Percentiles rank a stretch among this genome's conserved stretches.
Evolutionary conservation across 305 asterid genomes (phyloP).

Genomic region (Fraxinus xanthoxyloides): DNA sequence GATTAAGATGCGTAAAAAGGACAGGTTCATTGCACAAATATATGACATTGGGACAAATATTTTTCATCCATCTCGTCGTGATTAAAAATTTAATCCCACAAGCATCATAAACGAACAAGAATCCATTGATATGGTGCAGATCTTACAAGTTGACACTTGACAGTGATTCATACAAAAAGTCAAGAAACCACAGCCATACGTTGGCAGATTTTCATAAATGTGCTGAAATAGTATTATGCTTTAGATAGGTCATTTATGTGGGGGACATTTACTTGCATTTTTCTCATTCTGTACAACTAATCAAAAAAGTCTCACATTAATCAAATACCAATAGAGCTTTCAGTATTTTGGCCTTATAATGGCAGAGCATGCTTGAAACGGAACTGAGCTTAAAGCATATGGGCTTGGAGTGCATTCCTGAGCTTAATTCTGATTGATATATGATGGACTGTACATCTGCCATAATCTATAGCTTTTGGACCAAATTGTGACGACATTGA

Average conservation of each 20-base stretch:
- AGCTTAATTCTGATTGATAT: not conserved
- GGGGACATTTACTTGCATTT: not conserved
- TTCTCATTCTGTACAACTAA: not conserved
- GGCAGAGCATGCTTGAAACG: not conserved
- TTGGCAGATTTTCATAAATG: not conserved
- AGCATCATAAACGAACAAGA: not conserved
- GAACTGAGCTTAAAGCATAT: not conserved
- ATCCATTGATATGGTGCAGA: not conserved
- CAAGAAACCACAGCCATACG: not conserved
- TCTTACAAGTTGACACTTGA: not conserved
- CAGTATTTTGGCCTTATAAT: not conserved
- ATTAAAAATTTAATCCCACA: not conserved
- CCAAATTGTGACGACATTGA: not conserved
- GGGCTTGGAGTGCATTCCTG: not conserved
- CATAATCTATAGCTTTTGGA: not conserved
- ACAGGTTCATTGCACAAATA: not conserved
- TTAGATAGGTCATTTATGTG: not conserved
- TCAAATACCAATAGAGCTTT: not conserved
- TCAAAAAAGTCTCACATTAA: not conserved
- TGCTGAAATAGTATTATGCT: not conserved
- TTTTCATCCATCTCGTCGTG: not conserved
- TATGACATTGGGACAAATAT: not conserved
- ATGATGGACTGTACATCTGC: not conserved
- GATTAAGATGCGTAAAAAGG: not conserved
- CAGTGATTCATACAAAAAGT: not conserved